Conservation (phyloP, 169 alveolate species). For the Toxoplasma gondii region DNA sequence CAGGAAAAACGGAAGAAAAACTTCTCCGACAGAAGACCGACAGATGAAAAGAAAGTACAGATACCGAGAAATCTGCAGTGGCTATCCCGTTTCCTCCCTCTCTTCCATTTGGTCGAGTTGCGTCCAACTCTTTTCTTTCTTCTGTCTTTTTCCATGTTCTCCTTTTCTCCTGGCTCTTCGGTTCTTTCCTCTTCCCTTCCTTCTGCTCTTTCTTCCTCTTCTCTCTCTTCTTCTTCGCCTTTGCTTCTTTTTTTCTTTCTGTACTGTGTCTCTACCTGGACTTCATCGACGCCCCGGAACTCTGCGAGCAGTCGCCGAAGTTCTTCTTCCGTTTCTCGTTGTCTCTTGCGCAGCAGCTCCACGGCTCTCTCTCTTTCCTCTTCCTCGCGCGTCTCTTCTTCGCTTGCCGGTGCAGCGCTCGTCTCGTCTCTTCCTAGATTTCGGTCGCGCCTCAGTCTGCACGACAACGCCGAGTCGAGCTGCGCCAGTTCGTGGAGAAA, state of each 20-base stretch:
- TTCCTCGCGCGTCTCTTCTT: neutral
- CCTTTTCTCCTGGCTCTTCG: too few relatives aligned
- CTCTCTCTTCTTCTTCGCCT: too few relatives aligned
- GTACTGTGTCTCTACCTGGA: neutral
- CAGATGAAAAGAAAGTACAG: too few relatives aligned
- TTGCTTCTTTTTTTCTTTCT: too few relatives aligned
- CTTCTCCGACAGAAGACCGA: neutral
- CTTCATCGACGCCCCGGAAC: conserved; percentile 44
- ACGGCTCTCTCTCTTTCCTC: neutral
- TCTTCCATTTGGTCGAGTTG: too few relatives aligned
- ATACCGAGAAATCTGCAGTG: too few relatives aligned
- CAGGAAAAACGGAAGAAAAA: neutral
- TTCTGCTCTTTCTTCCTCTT: too few relatives aligned
- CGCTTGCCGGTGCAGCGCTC: neutral
- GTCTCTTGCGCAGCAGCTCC: neutral
- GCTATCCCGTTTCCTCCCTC: too few relatives aligned
- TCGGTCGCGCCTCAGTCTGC: neutral
- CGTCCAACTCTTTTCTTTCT: too few relatives aligned
- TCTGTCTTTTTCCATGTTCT: too few relatives aligned
- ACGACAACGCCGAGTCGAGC: neutral
- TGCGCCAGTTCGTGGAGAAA: conserved; percentile 8
- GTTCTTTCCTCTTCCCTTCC: too few relatives aligned
- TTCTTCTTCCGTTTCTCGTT: neutral
- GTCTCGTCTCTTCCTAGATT: neutral
- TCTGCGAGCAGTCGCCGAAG: conserved; percentile 15